phyloP scores from a whole-genome alignment of 352 stramenopile genomes.

The Lagenidium giganteum region DNA sequence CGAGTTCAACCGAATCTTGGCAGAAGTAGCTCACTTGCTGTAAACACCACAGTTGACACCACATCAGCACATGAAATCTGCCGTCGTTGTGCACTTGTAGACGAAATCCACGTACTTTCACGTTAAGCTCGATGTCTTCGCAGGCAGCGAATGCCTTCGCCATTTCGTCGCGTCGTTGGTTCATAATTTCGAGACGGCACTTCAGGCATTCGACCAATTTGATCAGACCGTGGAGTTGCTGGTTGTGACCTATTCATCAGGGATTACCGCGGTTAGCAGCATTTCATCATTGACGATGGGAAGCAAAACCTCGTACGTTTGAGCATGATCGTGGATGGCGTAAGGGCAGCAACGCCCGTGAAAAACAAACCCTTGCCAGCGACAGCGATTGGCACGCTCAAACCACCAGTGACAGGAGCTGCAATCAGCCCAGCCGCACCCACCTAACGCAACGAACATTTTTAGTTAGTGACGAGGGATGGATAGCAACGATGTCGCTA shows the following conservation, averaged over 20 bases:
- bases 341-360: slow-evolving; percentile 67
- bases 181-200: slow-evolving; percentile 81
- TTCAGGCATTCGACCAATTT: slow-evolving; percentile 79
- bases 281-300: slow-evolving; percentile 1
- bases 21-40: slow-evolving; percentile 75
- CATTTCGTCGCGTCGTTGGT: slow-evolving; percentile 76
- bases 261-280: neutral
- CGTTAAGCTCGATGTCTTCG: slow-evolving; percentile 70
- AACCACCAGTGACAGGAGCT: slow-evolving; percentile 64
- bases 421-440: slow-evolving; percentile 69
- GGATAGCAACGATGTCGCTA: no score
- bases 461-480: no score
- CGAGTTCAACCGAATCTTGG: slow-evolving; percentile 75
- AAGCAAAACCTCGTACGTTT: slow-evolving; percentile 59
- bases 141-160: slow-evolving; percentile 62
- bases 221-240: slow-evolving; percentile 72
- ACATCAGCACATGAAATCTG: neutral
- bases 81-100: neutral
- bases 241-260: slow-evolving; percentile 58
- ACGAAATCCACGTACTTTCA: slow-evolving; percentile 31
- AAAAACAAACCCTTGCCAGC: slow-evolving; percentile 84
- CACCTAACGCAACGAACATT: no score
- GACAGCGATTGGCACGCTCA: slow-evolving; percentile 81
- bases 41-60: neutral
- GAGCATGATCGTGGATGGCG: slow-evolving; percentile 82